These are phyloP conservation scores for Aspergillus nidulans DNA, from an alignment of 495 filamentous ascomycete species.

Conservation along the genomic window DNA sequence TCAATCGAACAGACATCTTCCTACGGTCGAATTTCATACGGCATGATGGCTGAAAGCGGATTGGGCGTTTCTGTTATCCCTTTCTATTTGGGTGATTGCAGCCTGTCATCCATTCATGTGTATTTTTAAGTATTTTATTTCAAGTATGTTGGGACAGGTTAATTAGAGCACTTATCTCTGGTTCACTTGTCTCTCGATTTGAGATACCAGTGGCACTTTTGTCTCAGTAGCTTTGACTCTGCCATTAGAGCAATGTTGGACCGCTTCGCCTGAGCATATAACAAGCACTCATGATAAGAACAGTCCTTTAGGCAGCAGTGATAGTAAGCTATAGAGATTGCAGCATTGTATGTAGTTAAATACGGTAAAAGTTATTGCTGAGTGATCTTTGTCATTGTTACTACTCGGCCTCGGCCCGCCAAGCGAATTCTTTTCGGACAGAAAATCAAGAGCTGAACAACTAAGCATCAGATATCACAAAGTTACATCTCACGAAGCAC, in stretches of 20 bases:
- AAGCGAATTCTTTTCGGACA: constrained; percentile 1
- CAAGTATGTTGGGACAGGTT: constrained; percentile 10
- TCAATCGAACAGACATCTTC: not conserved
- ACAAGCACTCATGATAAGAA: no score
- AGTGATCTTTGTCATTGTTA: not conserved
- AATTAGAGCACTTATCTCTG: constrained; percentile 5
- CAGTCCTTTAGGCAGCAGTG: no score
- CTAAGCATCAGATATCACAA: not conserved
- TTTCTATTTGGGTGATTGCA: constrained; percentile 1
- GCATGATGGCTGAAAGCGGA: not conserved
- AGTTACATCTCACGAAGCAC: not conserved
- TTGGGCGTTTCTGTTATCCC: not conserved
- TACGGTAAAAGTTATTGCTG: not conserved
- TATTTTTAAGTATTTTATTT: constrained; percentile 20
- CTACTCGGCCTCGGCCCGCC: constrained; percentile 4
- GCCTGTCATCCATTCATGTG: constrained; percentile 12
- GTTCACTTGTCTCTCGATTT: not conserved
- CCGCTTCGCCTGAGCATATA: not conserved
- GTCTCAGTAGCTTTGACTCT: not conserved
- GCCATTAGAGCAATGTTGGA: not conserved
- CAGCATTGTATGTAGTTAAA: not conserved
- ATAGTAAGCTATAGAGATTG: no score
- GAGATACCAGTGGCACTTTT: not conserved
- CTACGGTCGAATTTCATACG: no score
- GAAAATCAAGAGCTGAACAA: constrained; percentile 3